These are phyloP conservation scores for Pelargonium myrrhifolium DNA, from an alignment of 441 rosid species.

Conservation along the genomic window DNA sequence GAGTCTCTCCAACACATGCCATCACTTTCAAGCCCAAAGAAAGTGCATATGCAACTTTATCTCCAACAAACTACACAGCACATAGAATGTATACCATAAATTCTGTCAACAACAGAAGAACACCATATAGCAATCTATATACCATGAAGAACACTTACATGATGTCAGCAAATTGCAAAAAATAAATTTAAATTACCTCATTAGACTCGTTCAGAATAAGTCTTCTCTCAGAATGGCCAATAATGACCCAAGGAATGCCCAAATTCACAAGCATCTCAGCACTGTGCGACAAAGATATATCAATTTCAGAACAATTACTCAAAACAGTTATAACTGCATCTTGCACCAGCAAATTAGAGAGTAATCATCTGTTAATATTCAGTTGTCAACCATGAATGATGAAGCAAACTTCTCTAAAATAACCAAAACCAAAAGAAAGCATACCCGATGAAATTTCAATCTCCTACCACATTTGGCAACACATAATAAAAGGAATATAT, in stretches of 20 bases:
- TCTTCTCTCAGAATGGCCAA: conserved; percentile 74
- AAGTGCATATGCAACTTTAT: conserved; percentile 71
- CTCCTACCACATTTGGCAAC: too few species aligned
- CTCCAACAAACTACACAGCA: conserved; percentile 45
- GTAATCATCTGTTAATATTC: neutral
- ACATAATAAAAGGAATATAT: too few species aligned
- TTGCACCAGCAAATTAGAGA: neutral
- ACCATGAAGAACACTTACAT: neutral
- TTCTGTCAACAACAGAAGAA: neutral
- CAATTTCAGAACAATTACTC: conserved; percentile 13
- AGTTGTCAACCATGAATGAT: too few species aligned
- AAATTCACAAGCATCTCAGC: conserved; percentile 66
- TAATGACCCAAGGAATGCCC: conserved; percentile 64
- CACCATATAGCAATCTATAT: neutral
- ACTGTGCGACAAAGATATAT: conserved; percentile 20
- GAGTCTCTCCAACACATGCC: conserved; percentile 75
- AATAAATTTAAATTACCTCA: conserved; percentile 28
- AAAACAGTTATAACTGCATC: neutral
- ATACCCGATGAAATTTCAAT: too few species aligned
- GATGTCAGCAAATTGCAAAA: neutral
- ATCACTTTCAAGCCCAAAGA: conserved; percentile 62
- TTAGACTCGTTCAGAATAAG: conserved; percentile 45
- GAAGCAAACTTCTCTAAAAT: too few species aligned
- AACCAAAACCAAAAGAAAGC: too few species aligned
- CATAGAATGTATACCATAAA: conserved; percentile 14